These are phyloP conservation scores for Cutaneotrichosporon sp. DNA, from an alignment of 1,284 basidiomycete genomes.

Conservation along the genomic window DNA sequence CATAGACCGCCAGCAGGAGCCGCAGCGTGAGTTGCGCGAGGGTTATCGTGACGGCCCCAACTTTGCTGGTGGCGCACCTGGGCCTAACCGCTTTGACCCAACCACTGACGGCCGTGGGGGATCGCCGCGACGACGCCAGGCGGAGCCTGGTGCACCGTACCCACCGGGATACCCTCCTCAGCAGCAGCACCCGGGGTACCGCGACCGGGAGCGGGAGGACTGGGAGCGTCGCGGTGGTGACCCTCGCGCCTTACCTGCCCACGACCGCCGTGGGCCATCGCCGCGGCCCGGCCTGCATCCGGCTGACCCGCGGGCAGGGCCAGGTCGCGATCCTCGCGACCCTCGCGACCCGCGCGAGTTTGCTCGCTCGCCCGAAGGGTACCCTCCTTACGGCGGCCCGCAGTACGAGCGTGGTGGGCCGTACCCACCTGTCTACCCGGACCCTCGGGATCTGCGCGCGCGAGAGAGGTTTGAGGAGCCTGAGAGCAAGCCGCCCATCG, in stretches of 20 bases:
- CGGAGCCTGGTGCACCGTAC: background rate
- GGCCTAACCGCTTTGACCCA: conserved; percentile 33
- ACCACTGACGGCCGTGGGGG: conserved; percentile 31
- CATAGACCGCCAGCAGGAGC: conserved; percentile 61
- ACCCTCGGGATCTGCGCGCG: conserved; percentile 17
- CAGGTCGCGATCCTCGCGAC: conserved; percentile 18
- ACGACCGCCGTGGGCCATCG: conserved; percentile 38
- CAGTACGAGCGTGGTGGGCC: conserved; percentile 24
- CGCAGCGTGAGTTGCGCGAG: conserved; percentile 23
- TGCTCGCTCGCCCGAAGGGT: conserved; percentile 17
- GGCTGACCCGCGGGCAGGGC: conserved; percentile 11
- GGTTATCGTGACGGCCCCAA: conserved; percentile 25
- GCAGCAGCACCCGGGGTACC: conserved; percentile 22
- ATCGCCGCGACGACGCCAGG: background rate
- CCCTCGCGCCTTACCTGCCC: conserved; percentile 23
- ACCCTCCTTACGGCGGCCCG: conserved; percentile 22
- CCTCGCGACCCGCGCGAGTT: conserved; percentile 19
- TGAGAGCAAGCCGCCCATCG: conserved; percentile 15
- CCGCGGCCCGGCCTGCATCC: conserved; percentile 34
- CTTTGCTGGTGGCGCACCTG: conserved; percentile 14
- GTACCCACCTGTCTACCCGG: conserved; percentile 17
- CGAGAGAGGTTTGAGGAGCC: conserved; percentile 18
- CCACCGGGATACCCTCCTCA: conserved; percentile 22
- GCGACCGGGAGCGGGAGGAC: conserved; percentile 41
- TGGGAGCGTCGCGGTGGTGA: conserved; percentile 51